A percentile compares a stretch with the other conserved stretches of the same genome.
phyloP scores from a whole-genome alignment of 2,329 filamentous ascomycete genomes.

The Aureobasidium musti region DNA sequence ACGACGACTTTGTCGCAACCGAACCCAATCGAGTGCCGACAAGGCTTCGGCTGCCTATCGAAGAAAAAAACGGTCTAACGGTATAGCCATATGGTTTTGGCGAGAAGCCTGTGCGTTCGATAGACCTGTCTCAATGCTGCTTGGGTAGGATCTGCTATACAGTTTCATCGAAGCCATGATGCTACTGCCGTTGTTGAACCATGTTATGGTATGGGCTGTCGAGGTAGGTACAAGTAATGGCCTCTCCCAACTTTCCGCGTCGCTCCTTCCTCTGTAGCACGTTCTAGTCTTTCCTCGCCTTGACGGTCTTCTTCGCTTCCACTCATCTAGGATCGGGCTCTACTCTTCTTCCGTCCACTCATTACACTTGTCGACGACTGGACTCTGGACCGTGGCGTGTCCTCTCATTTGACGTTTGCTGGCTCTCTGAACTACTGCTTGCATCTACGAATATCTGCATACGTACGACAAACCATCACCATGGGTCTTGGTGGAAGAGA shows the following conservation, averaged over 20 bases:
- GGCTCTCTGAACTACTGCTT: no score
- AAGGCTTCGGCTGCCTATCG: neutral
- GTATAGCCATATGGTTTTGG: neutral
- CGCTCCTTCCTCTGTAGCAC: neutral
- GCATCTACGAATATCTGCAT: no score
- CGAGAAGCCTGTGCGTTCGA: conserved; percentile 16
- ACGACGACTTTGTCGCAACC: neutral
- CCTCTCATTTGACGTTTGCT: neutral
- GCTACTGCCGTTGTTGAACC: conserved; percentile 11
- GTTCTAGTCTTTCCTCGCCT: neutral
- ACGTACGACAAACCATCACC: neutral
- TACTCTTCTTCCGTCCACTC: neutral
- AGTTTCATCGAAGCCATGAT: conserved; percentile 2
- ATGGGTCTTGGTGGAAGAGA: neutral
- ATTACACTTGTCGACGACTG: neutral
- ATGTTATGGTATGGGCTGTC: neutral
- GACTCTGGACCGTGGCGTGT: neutral
- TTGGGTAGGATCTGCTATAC: neutral
- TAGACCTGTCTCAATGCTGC: conserved; percentile 8
- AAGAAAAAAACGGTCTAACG: conserved; percentile 6
- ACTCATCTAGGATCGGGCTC: neutral
- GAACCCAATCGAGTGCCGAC: neutral
- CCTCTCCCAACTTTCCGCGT: neutral
- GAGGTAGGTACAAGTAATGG: conserved; percentile 9
- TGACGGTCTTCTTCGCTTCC: neutral